Evolutionary conservation across 2,329 filamentous ascomycete genomes (phyloP).

Genomic region (Drechslera avenae): DNA sequence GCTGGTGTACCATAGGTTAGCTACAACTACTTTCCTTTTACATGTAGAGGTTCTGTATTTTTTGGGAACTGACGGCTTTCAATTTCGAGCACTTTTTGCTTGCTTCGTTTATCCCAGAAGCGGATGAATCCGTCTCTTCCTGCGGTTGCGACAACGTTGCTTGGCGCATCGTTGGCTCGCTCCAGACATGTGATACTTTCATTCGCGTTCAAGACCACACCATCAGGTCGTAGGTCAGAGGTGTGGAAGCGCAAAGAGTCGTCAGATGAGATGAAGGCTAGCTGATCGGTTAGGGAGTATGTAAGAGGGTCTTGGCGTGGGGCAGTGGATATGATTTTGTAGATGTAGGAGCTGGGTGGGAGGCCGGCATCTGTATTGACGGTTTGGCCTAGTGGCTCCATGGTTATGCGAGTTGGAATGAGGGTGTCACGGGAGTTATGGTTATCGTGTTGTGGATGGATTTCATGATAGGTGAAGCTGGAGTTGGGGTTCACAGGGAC

Average conservation of each 20-base stretch:
- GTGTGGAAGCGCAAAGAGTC: slow-evolving; percentile 69
- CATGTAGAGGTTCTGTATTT: not conserved
- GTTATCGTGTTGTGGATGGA: not conserved
- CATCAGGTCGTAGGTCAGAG: slow-evolving; percentile 59
- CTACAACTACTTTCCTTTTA: not conserved
- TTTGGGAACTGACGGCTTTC: slow-evolving; percentile 38
- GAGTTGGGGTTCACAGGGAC: slow-evolving; percentile 1
- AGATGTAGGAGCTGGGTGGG: slow-evolving; percentile 47
- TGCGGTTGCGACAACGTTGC: slow-evolving; percentile 67
- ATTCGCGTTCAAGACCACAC: slow-evolving; percentile 59
- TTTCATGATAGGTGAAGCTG: not conserved
- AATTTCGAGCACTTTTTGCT: slow-evolving; percentile 51
- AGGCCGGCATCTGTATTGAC: slow-evolving; percentile 33
- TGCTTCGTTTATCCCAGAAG: slow-evolving; percentile 68
- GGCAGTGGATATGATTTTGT: slow-evolving; percentile 44
- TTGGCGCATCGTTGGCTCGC: slow-evolving; percentile 57
- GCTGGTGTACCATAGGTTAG: slow-evolving; percentile 46
- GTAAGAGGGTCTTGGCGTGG: slow-evolving; percentile 39
- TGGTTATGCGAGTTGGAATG: slow-evolving; percentile 1
- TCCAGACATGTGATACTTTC: slow-evolving; percentile 68
- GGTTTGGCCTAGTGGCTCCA: slow-evolving; percentile 28
- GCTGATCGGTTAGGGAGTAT: slow-evolving; percentile 40
- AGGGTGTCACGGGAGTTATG: not conserved
- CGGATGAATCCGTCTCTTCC: slow-evolving; percentile 72
- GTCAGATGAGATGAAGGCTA: slow-evolving; percentile 72